Evolutionary conservation across 306 rosid species (phyloP).

Genomic region (Bauhinia variegata): DNA sequence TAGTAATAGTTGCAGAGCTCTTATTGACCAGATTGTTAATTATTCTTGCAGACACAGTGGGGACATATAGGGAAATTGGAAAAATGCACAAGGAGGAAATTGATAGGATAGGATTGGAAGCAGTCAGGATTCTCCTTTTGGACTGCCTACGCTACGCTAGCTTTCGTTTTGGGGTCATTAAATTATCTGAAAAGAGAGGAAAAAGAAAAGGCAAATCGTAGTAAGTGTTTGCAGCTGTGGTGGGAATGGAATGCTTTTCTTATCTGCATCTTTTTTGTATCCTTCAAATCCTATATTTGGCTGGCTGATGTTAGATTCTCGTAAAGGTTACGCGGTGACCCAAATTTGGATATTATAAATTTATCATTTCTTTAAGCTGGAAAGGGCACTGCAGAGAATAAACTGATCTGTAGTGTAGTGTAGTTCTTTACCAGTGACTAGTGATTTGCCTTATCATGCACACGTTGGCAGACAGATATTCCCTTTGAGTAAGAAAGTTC

Average conservation of each 20-base stretch:
- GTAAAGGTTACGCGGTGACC: constrained; percentile 51
- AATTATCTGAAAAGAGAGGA: constrained; percentile 8
- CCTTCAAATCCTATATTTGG: constrained; percentile 38
- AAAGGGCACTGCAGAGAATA: constrained; percentile 34
- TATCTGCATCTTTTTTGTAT: constrained; percentile 25
- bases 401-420: too few relatives aligned
- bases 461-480: constrained; percentile 7
- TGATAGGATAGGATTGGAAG: constrained; percentile 65
- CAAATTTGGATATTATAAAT: constrained; percentile 34
- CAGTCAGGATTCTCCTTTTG: constrained; percentile 65
- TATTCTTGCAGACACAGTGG: constrained; percentile 3
- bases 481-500: constrained; percentile 29
- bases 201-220: too few relatives aligned
- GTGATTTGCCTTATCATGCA: constrained; percentile 42
- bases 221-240: constrained; percentile 37
- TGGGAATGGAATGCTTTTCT: constrained; percentile 44
- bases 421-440: too few relatives aligned
- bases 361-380: constrained; percentile 13
- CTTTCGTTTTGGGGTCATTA: constrained; percentile 37
- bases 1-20: constrained; percentile 23
- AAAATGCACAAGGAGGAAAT: constrained; percentile 46
- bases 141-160: constrained; percentile 63
- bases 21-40: not conserved
- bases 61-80: constrained; percentile 30
- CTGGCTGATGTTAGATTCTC: constrained; percentile 55